Evolutionary conservation across 225 moss, liverwort and hornwort species (phyloP).

Genomic region (Asterella californica): DNA sequence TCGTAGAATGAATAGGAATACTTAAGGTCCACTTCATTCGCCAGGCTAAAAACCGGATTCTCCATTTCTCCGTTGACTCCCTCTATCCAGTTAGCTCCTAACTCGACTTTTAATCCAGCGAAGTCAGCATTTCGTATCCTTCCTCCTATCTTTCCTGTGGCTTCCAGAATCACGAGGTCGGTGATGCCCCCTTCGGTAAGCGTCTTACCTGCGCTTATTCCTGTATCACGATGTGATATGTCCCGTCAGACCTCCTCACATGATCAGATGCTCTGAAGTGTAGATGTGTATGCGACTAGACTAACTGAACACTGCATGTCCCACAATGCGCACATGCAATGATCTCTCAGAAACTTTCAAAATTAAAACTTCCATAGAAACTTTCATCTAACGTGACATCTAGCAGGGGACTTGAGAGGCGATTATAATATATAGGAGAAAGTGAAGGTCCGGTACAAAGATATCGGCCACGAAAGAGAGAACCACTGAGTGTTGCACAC

Average conservation of each 20-base stretch:
- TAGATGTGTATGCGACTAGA: background rate
- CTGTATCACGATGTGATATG: slow-evolving; percentile 21
- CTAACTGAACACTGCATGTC: background rate
- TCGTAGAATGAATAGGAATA: slow-evolving; percentile 28
- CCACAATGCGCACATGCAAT: background rate
- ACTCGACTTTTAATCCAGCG: slow-evolving; percentile 36
- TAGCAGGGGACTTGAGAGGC: too few relatives aligned
- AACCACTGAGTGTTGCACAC: background rate
- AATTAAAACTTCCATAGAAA: too few relatives aligned
- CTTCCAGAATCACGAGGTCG: slow-evolving; percentile 43
- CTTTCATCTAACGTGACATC: background rate
- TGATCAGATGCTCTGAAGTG: background rate
- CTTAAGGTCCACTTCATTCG: slow-evolving; percentile 34
- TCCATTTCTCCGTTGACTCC: slow-evolving; percentile 40
- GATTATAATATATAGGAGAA: background rate
- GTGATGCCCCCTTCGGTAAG: slow-evolving; percentile 35
- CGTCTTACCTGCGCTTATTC: slow-evolving; percentile 49
- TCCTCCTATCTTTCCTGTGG: slow-evolving; percentile 44
- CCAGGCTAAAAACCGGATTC: slow-evolving; percentile 48
- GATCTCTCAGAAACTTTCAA: background rate
- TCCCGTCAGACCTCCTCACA: background rate
- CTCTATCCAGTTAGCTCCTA: slow-evolving; percentile 59
- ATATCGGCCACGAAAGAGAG: background rate
- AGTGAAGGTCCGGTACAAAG: background rate
- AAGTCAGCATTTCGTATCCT: slow-evolving; percentile 36